Conservation (phyloP, 2,329 filamentous ascomycete species). For the Curvularia sp. region DNA sequence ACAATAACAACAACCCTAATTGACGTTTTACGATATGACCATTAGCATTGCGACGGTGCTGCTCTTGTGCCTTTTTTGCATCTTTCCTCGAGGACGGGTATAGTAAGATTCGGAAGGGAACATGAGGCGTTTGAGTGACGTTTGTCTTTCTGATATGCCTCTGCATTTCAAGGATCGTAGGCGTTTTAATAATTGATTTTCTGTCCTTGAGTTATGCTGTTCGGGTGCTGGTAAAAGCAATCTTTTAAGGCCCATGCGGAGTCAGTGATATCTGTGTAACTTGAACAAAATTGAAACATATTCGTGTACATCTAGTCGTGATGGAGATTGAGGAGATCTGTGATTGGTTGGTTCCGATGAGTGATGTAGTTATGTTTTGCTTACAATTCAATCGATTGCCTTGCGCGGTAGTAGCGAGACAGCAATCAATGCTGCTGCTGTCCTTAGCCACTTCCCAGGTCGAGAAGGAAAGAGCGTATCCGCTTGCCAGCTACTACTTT, state of each 20-base stretch:
- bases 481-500: too few relatives aligned
- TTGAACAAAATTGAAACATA: constrained; percentile 13
- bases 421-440: too few relatives aligned
- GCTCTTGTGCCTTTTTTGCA: constrained; percentile 22
- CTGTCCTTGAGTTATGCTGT: constrained; percentile 1
- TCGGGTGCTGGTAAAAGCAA: constrained; percentile 9
- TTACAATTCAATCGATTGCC: too few relatives aligned
- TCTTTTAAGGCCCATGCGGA: background rate
- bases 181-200: constrained; percentile 10
- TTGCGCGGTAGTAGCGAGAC: too few relatives aligned
- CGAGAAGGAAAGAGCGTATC: too few relatives aligned
- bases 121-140: constrained; percentile 13
- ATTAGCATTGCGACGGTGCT: constrained; percentile 42
- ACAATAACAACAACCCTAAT: constrained; percentile 20
- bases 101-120: constrained; percentile 4
- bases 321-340: background rate
- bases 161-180: constrained; percentile 18
- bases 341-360: background rate
- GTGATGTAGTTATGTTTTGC: background rate
- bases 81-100: constrained; percentile 14
- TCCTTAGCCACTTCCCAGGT: too few relatives aligned
- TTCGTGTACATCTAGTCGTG: background rate
- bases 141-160: constrained; percentile 6
- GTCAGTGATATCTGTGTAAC: constrained; percentile 8
- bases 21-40: constrained; percentile 33